These are phyloP conservation scores for Auricularia auricula-judae DNA, from an alignment of 768 basidiomycete genomes.

Conservation along the genomic window DNA sequence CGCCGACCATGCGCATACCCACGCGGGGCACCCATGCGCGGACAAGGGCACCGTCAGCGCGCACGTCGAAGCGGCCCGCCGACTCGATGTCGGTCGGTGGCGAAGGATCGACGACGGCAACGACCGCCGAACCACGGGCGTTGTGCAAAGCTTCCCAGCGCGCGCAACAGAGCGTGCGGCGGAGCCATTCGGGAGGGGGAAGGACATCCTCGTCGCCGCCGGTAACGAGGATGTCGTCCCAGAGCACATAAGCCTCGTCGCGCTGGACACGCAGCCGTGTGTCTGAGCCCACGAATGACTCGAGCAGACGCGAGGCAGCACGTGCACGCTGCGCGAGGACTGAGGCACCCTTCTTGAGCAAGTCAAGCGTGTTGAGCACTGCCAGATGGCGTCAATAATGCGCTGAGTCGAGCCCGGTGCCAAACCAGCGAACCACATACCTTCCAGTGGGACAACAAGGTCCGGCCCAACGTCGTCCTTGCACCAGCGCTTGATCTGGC, in stretches of 20 bases:
- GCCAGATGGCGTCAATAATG: constrained; percentile 6
- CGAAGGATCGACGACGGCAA: constrained; percentile 44
- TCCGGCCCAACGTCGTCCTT: constrained; percentile 66
- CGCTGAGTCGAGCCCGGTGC: not conserved
- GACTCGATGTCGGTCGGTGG: constrained; percentile 10
- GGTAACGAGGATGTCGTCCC: constrained; percentile 59
- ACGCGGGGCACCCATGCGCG: constrained; percentile 50
- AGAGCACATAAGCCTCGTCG: constrained; percentile 72
- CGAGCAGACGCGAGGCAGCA: constrained; percentile 77
- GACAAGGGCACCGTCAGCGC: constrained; percentile 41
- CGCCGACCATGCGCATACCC: constrained; percentile 43
- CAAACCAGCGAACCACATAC: constrained; percentile 29
- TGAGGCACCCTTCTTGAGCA: constrained; percentile 83
- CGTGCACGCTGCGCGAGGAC: constrained; percentile 74
- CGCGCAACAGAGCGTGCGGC: constrained; percentile 74
- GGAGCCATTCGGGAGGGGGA: constrained; percentile 72
- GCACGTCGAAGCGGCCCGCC: constrained; percentile 17
- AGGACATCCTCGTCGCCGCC: constrained; percentile 16
- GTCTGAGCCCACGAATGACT: constrained; percentile 77
- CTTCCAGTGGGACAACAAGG: constrained; percentile 80
- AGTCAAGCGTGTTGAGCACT: constrained; percentile 86
- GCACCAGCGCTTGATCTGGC: constrained; percentile 76
- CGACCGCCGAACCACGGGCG: constrained; percentile 28
- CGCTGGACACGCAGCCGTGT: constrained; percentile 71
- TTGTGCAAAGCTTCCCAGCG: constrained; percentile 56